Evolutionary conservation across 1,284 basidiomycete species (phyloP), one percentile per base, ranked within the genome.

Genomic region (Apiotrichum montevideense): DNA sequence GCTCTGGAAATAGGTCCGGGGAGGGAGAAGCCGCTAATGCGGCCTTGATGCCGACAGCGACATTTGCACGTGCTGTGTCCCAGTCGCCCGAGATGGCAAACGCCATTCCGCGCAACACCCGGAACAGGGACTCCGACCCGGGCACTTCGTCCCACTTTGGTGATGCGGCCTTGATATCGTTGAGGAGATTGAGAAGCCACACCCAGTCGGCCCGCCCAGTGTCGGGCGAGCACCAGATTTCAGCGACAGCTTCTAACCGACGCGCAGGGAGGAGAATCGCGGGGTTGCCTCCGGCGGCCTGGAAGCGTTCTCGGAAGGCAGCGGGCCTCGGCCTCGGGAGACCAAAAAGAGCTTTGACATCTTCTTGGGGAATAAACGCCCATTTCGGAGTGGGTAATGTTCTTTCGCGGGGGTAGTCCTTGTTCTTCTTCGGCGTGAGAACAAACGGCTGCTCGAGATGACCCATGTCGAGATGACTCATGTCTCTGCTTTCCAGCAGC

Each of bases 161-260:
- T 4, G 14, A 15, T 2, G 45, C n/a, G 2, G 46, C 46, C 43
- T 41, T 52, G 13, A 14, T 37, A 11, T 21, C 32, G 11, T 10
- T 41, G 3, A 62, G 45, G 4, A 43, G 44, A 9, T 34, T 10
- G 9, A 13, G 47, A 29, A 62, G 57, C 60, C 60, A 62, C 29
- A 13, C 9, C 60, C 60, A 62, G 45, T 62, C 57, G 2, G 11
- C 35, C 3, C 21, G 34, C 0, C 43, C 43, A 5, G 59, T 44
- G 5, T 40, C 13, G 3, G 37, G 33, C 3, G 15, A 3, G 11
- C 35, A 49, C 35, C 35, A 49, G n/a, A 49, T 14, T 37, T 37
- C 21, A 14, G 47, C 47, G 10, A 49, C 47, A 11, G 35, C 15
- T 3, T 6, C 10, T 6, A 49, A 37, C 35, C 35, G n/a, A 1